A percentile compares a stretch with the other conserved stretches of the same genome.
These are phyloP conservation scores for Calonectria naviculata DNA, from an alignment of 2,329 filamentous ascomycete species.

Conservation along the genomic window DNA sequence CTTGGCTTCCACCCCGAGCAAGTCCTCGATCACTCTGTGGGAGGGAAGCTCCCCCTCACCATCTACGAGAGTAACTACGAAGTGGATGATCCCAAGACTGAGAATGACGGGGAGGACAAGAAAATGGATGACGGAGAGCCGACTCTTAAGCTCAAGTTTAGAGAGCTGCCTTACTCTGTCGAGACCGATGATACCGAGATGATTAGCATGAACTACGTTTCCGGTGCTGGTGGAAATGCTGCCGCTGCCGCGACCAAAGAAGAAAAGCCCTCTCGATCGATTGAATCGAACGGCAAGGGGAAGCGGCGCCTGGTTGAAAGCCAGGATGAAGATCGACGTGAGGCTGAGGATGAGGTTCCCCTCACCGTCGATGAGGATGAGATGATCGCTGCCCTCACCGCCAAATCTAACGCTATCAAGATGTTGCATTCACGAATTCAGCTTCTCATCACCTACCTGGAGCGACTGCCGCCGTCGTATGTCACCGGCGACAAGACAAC, in stretches of 20 bases:
- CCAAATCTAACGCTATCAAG: constrained; percentile 92
- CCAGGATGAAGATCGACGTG: constrained; percentile 37
- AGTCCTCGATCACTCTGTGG: constrained; percentile 65
- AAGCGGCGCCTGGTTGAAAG: constrained; percentile 57
- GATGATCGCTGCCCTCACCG: constrained; percentile 75
- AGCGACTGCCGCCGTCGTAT: constrained; percentile 75
- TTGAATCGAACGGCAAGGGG: constrained; percentile 64
- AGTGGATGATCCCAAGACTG: constrained; percentile 65
- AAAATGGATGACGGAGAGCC: constrained; percentile 76
- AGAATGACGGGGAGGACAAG: constrained; percentile 71
- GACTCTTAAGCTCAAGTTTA: constrained; percentile 76
- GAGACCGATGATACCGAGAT: constrained; percentile 97
- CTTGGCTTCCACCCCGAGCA: constrained; percentile 85
- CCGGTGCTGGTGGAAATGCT: constrained; percentile 80
- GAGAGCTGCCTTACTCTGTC: constrained; percentile 85
- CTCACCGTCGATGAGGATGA: constrained; percentile 71
- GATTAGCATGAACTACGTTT: constrained; percentile 96
- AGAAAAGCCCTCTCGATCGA: constrained; percentile 53
- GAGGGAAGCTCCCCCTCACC: constrained; percentile 87
- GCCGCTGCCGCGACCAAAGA: constrained; percentile 71
- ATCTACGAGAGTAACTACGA: constrained; percentile 90
- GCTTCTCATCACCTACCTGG: constrained; percentile 81
- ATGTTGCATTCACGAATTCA: constrained; percentile 86
- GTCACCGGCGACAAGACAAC: constrained; percentile 61
- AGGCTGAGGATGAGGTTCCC: constrained; percentile 52